Evolutionary conservation across 192 early-diverging fungal genomes (phyloP).

Genomic region (Coemansia sp.): DNA sequence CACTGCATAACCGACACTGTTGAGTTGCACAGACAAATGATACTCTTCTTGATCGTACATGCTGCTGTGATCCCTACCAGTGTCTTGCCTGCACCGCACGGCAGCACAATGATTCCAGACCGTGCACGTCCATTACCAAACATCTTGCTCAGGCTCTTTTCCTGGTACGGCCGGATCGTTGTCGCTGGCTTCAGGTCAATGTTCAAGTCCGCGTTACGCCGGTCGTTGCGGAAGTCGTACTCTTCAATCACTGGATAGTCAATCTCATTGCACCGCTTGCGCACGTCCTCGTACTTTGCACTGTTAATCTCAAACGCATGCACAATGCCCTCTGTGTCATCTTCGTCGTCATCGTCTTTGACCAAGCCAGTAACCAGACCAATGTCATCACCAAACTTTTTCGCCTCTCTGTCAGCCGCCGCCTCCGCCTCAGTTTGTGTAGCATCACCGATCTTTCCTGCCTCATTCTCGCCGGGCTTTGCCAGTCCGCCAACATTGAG

Average conservation of each 20-base stretch:
- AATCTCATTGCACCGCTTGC: slow-evolving; percentile 83
- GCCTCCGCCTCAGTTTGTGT: not conserved
- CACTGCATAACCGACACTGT: slow-evolving; percentile 96
- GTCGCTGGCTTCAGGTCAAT: slow-evolving; percentile 96
- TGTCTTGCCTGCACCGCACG: slow-evolving; percentile 98
- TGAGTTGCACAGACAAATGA: slow-evolving; percentile 92
- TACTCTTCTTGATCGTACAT: slow-evolving; percentile 93
- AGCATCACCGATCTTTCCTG: not conserved
- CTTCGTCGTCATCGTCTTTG: slow-evolving; percentile 57
- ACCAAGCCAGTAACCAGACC: slow-evolving; percentile 50
- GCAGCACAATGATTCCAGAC: slow-evolving; percentile 97
- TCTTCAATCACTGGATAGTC: slow-evolving; percentile 97
- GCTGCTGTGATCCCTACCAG: slow-evolving; percentile 97
- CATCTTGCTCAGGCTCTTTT: slow-evolving; percentile 95
- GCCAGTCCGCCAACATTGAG: slow-evolving; percentile 64
- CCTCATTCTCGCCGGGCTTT: slow-evolving; percentile 6
- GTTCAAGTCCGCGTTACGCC: slow-evolving; percentile 59
- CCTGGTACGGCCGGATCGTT: slow-evolving; percentile 92
- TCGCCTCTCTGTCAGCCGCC: not conserved
- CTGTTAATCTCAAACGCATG: slow-evolving; percentile 76
- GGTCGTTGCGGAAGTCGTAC: slow-evolving; percentile 94
- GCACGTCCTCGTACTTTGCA: slow-evolving; percentile 70
- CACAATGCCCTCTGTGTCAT: slow-evolving; percentile 73
- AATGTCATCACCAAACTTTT: slow-evolving; percentile 15
- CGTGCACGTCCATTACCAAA: slow-evolving; percentile 93